Conservation (phyloP, 2,329 filamentous ascomycete species). For the Fusarium palustre region DNA sequence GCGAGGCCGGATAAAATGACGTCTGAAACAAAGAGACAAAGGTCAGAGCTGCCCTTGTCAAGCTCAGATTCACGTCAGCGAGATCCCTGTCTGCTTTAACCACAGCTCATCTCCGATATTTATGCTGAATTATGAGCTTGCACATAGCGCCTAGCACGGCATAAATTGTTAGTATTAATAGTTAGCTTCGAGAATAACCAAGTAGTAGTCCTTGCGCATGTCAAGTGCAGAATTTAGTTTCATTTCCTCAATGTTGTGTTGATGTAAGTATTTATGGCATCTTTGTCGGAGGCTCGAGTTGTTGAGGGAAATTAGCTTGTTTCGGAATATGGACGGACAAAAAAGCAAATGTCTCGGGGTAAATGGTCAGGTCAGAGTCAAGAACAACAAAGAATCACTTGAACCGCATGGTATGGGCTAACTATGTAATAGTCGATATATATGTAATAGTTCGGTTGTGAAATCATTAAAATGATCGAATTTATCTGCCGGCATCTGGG, state of each 20-base stretch:
- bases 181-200: neutral
- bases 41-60: constrained; percentile 36
- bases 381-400: neutral
- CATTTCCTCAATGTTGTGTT: constrained; percentile 1
- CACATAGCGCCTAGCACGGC: neutral
- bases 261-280: constrained; percentile 11
- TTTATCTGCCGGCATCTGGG: constrained; percentile 2
- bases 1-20: constrained; percentile 45
- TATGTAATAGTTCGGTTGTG: neutral
- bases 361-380: constrained; percentile 1
- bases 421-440: neutral
- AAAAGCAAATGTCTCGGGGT: constrained; percentile 33
- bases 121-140: constrained; percentile 39
- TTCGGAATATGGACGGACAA: constrained; percentile 33
- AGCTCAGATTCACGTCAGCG: constrained; percentile 48
- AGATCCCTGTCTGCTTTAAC: constrained; percentile 41
- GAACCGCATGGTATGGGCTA: no score
- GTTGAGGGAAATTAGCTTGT: constrained; percentile 42
- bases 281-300: constrained; percentile 11
- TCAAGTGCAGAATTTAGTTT: neutral
- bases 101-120: constrained; percentile 47
- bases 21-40: constrained; percentile 43
- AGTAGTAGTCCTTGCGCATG: neutral
- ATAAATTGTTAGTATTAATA: neutral
- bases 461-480: neutral